Evolutionary conservation across 345 rosid species (phyloP), one percentile per base, ranked within the genome.

Genomic region (Eutrema yunnanense): DNA sequence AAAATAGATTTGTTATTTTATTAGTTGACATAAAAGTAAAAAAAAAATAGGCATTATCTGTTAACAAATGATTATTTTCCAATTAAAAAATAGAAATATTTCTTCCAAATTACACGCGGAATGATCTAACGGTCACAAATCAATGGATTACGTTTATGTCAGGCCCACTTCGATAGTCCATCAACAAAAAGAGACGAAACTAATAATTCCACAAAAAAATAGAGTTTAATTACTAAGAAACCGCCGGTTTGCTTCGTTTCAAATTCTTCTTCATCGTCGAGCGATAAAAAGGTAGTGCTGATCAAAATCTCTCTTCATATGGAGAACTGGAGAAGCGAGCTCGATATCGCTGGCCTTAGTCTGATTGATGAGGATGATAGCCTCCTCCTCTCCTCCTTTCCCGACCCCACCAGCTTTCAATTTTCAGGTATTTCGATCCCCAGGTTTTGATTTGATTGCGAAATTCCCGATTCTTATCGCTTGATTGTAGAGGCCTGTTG

Each of bases 281-380:
- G 14, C 13, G 52, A 33, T 58, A 48, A 3, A 16, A 16, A 33
- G 42, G 43, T 38, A 0, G 2, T 40, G 11, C 65, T 30, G 53
- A 30, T 37, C 22, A 3, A 8, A 36, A 79, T 60, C 79, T 57
- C 16, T 59, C 48, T 43, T 14, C 48, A 44, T 13, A 92, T 90
- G 98, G 89, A 74, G 60, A 30, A 51, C 27, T 78, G 79, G 57
- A 74, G 49, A 67, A 57, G 56, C 60, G 81, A 62, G 64, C 74
- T 84, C 32, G 73, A 75, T 34, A 74, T 81, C 57, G 77, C 62
- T 65, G 81, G 84, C 65, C 82, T 88, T 36, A 86, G 88, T 73
- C 88, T 94, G 67, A 86, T 95, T 55, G 97, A 95, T 65, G 99
- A 92, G 77, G 96, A 92, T 65, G 99, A 95, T 73, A 85, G 81